These are phyloP conservation scores for Yarrowia bubula DNA, from an alignment of 805 yeast genomes.

Conservation along the genomic window DNA sequence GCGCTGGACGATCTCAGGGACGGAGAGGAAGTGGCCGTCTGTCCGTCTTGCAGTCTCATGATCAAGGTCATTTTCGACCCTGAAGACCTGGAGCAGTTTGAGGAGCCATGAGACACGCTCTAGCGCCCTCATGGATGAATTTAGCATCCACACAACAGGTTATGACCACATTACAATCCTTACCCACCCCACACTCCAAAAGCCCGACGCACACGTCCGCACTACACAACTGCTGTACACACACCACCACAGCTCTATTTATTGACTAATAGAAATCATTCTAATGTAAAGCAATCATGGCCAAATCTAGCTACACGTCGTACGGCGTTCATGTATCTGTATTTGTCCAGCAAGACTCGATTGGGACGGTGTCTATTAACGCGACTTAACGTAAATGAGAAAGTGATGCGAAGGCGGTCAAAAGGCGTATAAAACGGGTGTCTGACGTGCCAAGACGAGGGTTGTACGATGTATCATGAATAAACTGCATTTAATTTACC, in stretches of 20 bases:
- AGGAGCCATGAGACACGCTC: not conserved
- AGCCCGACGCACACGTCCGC: not conserved
- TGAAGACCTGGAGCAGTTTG: constrained; percentile 37
- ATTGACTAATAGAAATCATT: not conserved
- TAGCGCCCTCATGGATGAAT: no score
- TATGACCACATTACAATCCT: no score
- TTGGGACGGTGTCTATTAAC: not conserved
- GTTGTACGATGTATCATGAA: no score
- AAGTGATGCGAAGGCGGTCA: not conserved
- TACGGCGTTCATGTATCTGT: not conserved
- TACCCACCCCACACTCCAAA: not conserved
- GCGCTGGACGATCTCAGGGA: constrained; percentile 78
- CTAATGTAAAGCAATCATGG: not conserved
- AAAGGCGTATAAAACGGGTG: no score
- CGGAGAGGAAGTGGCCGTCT: constrained; percentile 85
- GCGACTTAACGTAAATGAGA: not conserved
- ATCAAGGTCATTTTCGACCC: constrained; percentile 85
- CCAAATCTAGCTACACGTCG: not conserved
- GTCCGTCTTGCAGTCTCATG: constrained; percentile 95
- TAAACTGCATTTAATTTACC: no score
- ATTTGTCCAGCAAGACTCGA: not conserved
- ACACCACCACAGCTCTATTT: not conserved
- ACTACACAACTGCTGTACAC: not conserved
- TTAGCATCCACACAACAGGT: no score
- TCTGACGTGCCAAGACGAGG: no score